phyloP scores from a whole-genome alignment of 2,329 filamentous ascomycete species.

The Colletotrichum sp. region DNA sequence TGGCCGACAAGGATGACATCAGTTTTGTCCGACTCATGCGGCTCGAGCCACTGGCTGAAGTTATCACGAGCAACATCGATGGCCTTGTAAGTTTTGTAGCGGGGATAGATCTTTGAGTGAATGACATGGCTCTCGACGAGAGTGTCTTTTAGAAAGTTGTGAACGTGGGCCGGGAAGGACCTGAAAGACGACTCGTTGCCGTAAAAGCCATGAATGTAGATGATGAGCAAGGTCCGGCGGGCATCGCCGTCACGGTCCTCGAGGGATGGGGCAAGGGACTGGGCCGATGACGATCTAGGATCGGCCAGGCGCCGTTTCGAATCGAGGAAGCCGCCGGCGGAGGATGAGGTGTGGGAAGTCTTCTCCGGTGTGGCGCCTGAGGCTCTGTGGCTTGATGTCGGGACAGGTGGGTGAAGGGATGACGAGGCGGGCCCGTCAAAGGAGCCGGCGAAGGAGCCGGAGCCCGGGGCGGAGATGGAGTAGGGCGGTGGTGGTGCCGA shows the following conservation, averaged over 20 bases:
- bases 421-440: constrained; percentile 8
- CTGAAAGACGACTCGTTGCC: constrained; percentile 87
- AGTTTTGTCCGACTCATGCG: constrained; percentile 74
- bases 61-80: constrained; percentile 79
- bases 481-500: constrained; percentile 17
- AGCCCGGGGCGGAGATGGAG: constrained; percentile 12
- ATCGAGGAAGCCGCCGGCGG: not conserved
- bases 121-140: constrained; percentile 77
- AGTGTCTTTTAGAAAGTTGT: constrained; percentile 71
- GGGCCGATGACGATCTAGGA: constrained; percentile 51
- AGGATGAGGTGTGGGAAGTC: not conserved
- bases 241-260: constrained; percentile 23
- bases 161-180: constrained; percentile 87
- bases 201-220: constrained; percentile 92
- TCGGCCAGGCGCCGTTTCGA: constrained; percentile 35
- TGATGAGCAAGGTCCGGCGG: constrained; percentile 68
- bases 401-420: constrained; percentile 3
- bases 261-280: constrained; percentile 36
- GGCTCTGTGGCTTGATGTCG: not conserved
- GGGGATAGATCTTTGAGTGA: constrained; percentile 85
- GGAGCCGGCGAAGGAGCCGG: constrained; percentile 3
- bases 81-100: constrained; percentile 76
- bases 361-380: not conserved
- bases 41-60: constrained; percentile 82
- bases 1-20: constrained; percentile 87